These are phyloP conservation scores for Hanseniaspora gamundiae DNA, from an alignment of 1,139 yeast species.

Conservation along the genomic window DNA sequence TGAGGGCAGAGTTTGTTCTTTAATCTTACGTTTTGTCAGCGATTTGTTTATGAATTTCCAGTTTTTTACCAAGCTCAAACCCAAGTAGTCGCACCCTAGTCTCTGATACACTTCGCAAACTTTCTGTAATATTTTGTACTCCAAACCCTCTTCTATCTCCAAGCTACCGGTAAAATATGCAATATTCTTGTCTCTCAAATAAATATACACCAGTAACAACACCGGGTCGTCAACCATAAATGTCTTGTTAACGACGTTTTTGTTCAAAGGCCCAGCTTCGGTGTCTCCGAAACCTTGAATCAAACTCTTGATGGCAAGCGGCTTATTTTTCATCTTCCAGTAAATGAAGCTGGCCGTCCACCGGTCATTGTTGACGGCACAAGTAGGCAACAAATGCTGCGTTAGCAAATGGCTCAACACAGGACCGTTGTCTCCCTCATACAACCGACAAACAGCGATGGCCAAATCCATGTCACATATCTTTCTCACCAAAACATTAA, in stretches of 20 bases:
- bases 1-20: too few species aligned
- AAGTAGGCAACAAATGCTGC: constrained; percentile 42
- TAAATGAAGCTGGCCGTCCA: constrained; percentile 80
- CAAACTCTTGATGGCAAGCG: constrained; percentile 50
- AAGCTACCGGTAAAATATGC: constrained; percentile 39
- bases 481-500: constrained; percentile 57
- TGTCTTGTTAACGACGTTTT: constrained; percentile 26
- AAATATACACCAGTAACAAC: constrained; percentile 50
- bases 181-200: constrained; percentile 40
- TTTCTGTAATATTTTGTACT: constrained; percentile 48
- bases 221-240: constrained; percentile 77
- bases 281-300: constrained; percentile 35
- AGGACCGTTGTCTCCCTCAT: constrained; percentile 45
- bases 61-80: constrained; percentile 45
- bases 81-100: constrained; percentile 86
- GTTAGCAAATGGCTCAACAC: constrained; percentile 40
- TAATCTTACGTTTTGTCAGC: constrained; percentile 9
- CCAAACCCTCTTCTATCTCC: constrained; percentile 36
- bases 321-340: constrained; percentile 49
- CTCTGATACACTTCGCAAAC: constrained; percentile 59
- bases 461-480: constrained; percentile 62
- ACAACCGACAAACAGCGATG: constrained; percentile 66
- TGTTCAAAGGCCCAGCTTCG: constrained; percentile 12
- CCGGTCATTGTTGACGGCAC: constrained; percentile 53
- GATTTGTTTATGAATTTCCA: constrained; percentile 46